Base-by-base conservation (phyloP, 139 green algal genomes). In the Mychonastes homosphaera region DNA sequence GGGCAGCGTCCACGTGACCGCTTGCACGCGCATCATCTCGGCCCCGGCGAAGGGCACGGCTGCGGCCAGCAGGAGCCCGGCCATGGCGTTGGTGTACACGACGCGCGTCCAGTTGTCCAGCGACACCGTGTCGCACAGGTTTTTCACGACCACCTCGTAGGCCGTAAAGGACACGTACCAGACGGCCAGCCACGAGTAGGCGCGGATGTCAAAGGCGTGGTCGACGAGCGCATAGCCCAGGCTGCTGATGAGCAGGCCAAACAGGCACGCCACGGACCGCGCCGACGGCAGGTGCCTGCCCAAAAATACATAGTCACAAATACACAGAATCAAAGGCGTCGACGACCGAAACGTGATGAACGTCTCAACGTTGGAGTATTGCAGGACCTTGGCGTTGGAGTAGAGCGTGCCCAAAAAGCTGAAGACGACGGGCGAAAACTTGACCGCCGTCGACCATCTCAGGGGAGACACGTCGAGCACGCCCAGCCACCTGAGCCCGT, bases 331-430 rank as follows among this genome's bases (percentile, higher is more conserved):
- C 38, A 82, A 21, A n/a, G 79, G 73, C 18, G 53, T 63, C 7
- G 36, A 38, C 9, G 62, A 85, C 7, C 84, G 73, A 58, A 91
- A 87, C n/a, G 81, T 83, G 62, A 91, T 91, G 71, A 91, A 89
- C 6, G 82, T 89, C 54, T 92, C 80, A 6, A 92, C 84, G 36
- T 87, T 87, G 23, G 80, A 69, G 56, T 81, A 76, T 53, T 80
- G 71, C 47, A 76, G 53, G 15, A 60, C 49, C 43, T 65, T 82
- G 21, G 82, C 71, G 59, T 82, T 84, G 38, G 71, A 53, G 54
- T 69, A 84, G 12, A 84, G 36, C 4, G 67, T 63, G 23, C 58
- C 67, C 6, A 80, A 46, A 47, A 82, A 84, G 34, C 63, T 53
- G 27, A 63, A 23, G 6, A 63, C 63, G 18, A 79, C 65, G 10